These are phyloP conservation scores for Gracilaria caudata DNA, from an alignment of 23 red algal genomes.

Conservation along the genomic window DNA sequence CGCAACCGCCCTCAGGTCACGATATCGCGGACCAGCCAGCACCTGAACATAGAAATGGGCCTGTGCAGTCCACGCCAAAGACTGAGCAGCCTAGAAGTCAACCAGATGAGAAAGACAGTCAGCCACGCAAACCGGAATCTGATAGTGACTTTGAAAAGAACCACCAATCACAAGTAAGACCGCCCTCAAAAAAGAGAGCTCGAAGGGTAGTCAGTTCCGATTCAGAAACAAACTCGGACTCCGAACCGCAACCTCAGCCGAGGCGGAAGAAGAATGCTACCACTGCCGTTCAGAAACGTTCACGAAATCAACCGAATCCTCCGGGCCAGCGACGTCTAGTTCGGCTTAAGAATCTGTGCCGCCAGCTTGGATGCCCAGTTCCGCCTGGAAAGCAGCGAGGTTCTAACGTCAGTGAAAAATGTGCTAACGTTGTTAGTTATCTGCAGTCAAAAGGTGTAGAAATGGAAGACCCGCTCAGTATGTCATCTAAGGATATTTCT, in stretches of 20 bases:
- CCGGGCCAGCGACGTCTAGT: background rate
- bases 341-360: slow-evolving; percentile 25
- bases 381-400: slow-evolving; percentile 30
- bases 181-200: background rate
- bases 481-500: slow-evolving; percentile 28
- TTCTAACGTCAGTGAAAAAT: slow-evolving; percentile 12
- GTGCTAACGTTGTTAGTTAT: slow-evolving; percentile 17
- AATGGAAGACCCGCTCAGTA: slow-evolving; percentile 6
- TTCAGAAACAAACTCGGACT: slow-evolving; percentile 5
- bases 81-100: background rate
- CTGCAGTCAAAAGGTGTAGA: slow-evolving; percentile 32
- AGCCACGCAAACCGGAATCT: background rate
- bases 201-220: slow-evolving; percentile 3
- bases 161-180: background rate
- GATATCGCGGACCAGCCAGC: background rate
- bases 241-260: slow-evolving; percentile 1
- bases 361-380: slow-evolving; percentile 28
- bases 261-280: background rate
- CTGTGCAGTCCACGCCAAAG: background rate
- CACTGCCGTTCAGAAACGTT: slow-evolving; percentile 3
- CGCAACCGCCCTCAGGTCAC: background rate
- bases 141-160: background rate
- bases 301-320: background rate
- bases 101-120: background rate
- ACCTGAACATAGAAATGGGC: background rate